phyloP scores from a whole-genome alignment of 2,329 filamentous ascomycete genomes.

The Pseudonectria buxi region DNA sequence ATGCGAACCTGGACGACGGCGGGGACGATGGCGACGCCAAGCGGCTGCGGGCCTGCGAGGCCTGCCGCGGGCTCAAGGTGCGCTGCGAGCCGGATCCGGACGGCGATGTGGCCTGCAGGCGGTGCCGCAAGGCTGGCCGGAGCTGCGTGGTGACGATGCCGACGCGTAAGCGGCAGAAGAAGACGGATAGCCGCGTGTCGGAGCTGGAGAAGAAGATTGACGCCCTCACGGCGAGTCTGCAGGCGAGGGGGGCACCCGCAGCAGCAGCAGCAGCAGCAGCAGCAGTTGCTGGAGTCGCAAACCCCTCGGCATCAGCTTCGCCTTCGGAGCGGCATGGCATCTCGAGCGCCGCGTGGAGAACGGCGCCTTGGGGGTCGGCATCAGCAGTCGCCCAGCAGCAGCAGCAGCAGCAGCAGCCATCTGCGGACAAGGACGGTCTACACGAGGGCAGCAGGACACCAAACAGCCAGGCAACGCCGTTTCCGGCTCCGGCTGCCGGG shows the following conservation, averaged over 20 bases:
- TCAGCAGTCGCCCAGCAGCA: too few species aligned
- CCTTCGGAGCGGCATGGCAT: not conserved
- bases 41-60: conserved; percentile 66
- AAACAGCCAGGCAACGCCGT: conserved; percentile 1
- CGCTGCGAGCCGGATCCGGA: conserved; percentile 74
- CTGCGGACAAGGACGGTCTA: too few species aligned
- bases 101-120: conserved; percentile 58
- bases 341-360: too few species aligned
- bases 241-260: conserved; percentile 39
- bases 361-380: too few species aligned
- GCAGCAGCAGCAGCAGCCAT: too few species aligned
- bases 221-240: conserved; percentile 72
- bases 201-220: conserved; percentile 93
- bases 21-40: conserved; percentile 45
- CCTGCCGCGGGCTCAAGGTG: conserved; percentile 71
- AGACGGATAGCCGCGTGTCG: conserved; percentile 81
- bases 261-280: conserved; percentile 5
- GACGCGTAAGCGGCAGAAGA: conserved; percentile 76
- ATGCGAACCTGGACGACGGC: conserved; percentile 7
- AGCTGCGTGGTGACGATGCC: conserved; percentile 71
- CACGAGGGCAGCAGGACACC: not conserved
- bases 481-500: conserved; percentile 11
- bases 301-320: not conserved
- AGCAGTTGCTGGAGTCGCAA: not conserved
- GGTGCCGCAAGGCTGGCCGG: conserved; percentile 75